Evolutionary conservation across 2,329 filamentous ascomycete species (phyloP).

Genomic region (Pochonia chlamydosporia): DNA sequence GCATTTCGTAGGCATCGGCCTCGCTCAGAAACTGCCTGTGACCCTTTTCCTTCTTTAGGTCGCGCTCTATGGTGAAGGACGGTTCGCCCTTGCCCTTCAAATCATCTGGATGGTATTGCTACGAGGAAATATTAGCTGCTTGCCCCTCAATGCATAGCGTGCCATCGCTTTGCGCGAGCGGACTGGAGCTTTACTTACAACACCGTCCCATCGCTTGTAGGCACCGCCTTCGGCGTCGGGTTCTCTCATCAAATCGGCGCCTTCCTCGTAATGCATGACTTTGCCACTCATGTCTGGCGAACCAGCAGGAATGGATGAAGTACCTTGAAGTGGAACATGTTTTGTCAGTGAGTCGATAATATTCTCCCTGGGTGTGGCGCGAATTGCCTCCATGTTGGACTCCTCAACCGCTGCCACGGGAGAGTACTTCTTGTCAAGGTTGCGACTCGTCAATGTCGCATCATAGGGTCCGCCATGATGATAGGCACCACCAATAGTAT

Average conservation of each 20-base stretch:
- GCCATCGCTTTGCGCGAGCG: too few species aligned
- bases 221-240: conserved; percentile 60
- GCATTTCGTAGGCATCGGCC: conserved; percentile 43
- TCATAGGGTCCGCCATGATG: conserved; percentile 92
- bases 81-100: conserved; percentile 80
- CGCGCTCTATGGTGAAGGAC: conserved; percentile 63
- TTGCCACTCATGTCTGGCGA: conserved; percentile 61
- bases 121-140: background rate
- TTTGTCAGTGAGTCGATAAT: conserved; percentile 66
- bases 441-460: conserved; percentile 69
- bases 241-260: conserved; percentile 79
- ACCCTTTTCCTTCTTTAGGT: conserved; percentile 52
- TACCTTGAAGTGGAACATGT: conserved; percentile 77
- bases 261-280: conserved; percentile 74
- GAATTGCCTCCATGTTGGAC: conserved; percentile 70
- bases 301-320: conserved; percentile 71
- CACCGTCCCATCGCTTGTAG: conserved; percentile 68
- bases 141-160: background rate
- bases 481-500: conserved; percentile 62
- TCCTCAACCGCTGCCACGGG: conserved; percentile 72
- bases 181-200: conserved; percentile 49
- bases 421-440: conserved; percentile 55
- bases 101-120: conserved; percentile 69
- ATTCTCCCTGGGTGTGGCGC: conserved; percentile 74
- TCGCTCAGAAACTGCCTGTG: conserved; percentile 24